Evolutionary conservation across 73 alveolate genomes (phyloP), one percentile per base, ranked within the genome.

Genomic region (Uronychia setigera): DNA sequence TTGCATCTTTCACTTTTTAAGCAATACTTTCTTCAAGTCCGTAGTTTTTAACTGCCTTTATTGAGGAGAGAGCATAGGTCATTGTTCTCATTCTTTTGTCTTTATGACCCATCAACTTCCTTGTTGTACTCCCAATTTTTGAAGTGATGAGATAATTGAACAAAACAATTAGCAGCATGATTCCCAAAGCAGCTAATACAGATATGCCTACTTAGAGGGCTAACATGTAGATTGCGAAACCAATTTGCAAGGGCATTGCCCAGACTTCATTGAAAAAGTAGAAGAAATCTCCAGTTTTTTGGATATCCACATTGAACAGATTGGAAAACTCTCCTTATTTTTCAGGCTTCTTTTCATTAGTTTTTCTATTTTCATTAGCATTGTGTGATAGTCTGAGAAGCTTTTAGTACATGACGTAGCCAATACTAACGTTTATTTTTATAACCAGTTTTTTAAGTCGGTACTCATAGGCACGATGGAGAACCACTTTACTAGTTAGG

Each of bases 61-160:
- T 94, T 87, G 92, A 86, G 67, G 86, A 87, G 46, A 97, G 90
- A 14, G 91, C 83, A 79, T 94, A 97, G 35, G 97, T 91, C 26
- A 97, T 95, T 1, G 79, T 67, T 81, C 92, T 96, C 94, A 96
- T 93, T 85, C 99, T 92, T 28, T 83, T 88, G 89, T 97, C 99
- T 76, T 96, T 91, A 19, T 85, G 83, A 80, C 92, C 83, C 98
- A 97, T 87, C 29, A 89, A 79, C 26, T 88, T 91, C 84, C 81
- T 88, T 84, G 87, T 88, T 81, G 81, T 85, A 82, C 77, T 82
- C 0, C 89, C 75, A 0, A 60, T 67, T 31, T 32, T 29, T 35
- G 76, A 81, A 0, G 90, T 87, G 26, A 92, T 75, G 90, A 84
- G 85, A 78, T 80, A 80, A 86, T 92, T 92, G 31, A 85, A 29